These are phyloP conservation scores for Hypoxylon sp. DNA, from an alignment of 2,329 filamentous ascomycete species.

Conservation along the genomic window DNA sequence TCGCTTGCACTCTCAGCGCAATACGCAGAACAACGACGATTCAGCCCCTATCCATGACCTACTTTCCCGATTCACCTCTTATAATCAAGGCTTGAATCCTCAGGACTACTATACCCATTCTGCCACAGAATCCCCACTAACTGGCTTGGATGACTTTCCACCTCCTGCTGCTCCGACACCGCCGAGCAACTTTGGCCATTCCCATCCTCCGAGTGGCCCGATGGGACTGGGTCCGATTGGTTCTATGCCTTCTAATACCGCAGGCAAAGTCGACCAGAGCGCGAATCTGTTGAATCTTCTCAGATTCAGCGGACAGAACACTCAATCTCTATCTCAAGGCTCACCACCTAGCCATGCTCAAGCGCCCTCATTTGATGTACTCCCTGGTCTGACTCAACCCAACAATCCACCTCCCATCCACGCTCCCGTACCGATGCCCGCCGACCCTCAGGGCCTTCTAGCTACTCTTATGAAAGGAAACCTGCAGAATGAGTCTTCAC, in stretches of 20 bases:
- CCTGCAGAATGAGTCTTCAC: constrained; percentile 63
- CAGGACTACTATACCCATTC: constrained; percentile 53
- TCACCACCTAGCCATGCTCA: constrained; percentile 48
- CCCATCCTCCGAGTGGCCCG: constrained; percentile 58
- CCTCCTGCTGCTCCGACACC: constrained; percentile 65
- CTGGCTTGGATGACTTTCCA: constrained; percentile 55
- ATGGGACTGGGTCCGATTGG: constrained; percentile 67
- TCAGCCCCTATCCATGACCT: constrained; percentile 52
- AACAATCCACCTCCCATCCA: constrained; percentile 62
- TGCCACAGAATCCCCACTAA: constrained; percentile 50
- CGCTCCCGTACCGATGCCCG: constrained; percentile 69
- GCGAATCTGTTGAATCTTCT: constrained; percentile 72
- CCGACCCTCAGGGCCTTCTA: constrained; percentile 70
- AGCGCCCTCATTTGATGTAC: constrained; percentile 45
- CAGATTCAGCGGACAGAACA: constrained; percentile 67
- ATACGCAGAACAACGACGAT: constrained; percentile 47
- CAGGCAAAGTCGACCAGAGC: constrained; percentile 62
- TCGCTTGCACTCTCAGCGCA: constrained; percentile 53
- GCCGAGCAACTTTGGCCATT: constrained; percentile 57
- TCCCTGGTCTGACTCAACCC: constrained; percentile 46
- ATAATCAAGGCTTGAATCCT: constrained; percentile 51
- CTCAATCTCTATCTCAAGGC: constrained; percentile 53
- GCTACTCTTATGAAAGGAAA: constrained; percentile 73
- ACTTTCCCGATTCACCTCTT: constrained; percentile 53
- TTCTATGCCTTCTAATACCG: constrained; percentile 57